Conservation (phyloP, 1,139 yeast genomes). For the Lodderomyces orthopsilosis region DNA sequence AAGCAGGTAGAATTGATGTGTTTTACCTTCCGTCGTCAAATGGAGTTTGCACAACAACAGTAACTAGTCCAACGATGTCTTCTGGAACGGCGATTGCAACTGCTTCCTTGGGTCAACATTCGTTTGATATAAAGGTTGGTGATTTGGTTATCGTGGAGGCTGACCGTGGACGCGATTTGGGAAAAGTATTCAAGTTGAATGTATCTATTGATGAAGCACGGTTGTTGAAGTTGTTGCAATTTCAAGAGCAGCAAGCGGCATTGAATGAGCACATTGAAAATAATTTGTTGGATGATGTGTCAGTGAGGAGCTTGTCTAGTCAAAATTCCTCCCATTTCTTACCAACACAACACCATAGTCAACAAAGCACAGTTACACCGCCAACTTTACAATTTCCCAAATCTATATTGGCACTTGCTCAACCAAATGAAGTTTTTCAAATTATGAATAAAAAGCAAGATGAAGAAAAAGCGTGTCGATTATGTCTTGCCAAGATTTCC, state of each 20-base stretch:
- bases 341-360: constrained; percentile 6
- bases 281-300: constrained; percentile 20
- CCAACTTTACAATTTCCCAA: constrained; percentile 61
- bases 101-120: constrained; percentile 11
- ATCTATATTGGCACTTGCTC: constrained; percentile 70
- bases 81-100: constrained; percentile 6
- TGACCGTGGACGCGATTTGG: constrained; percentile 93
- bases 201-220: constrained; percentile 66
- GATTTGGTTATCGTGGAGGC: constrained; percentile 95
- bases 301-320: constrained; percentile 8
- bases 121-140: constrained; percentile 41
- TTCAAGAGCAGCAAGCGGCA: constrained; percentile 58
- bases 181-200: constrained; percentile 66
- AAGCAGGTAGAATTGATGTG: constrained; percentile 84
- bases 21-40: constrained; percentile 54
- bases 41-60: not conserved
- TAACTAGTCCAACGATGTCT: not conserved
- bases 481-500: constrained; percentile 58
- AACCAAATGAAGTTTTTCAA: constrained; percentile 57
- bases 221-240: constrained; percentile 51
- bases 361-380: constrained; percentile 23
- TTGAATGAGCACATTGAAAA: constrained; percentile 24
- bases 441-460: constrained; percentile 60
- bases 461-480: constrained; percentile 69
- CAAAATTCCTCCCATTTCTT: not conserved